Evolutionary conservation across 2,329 filamentous ascomycete species (phyloP).

Genomic region (Cercospora zeina): DNA sequence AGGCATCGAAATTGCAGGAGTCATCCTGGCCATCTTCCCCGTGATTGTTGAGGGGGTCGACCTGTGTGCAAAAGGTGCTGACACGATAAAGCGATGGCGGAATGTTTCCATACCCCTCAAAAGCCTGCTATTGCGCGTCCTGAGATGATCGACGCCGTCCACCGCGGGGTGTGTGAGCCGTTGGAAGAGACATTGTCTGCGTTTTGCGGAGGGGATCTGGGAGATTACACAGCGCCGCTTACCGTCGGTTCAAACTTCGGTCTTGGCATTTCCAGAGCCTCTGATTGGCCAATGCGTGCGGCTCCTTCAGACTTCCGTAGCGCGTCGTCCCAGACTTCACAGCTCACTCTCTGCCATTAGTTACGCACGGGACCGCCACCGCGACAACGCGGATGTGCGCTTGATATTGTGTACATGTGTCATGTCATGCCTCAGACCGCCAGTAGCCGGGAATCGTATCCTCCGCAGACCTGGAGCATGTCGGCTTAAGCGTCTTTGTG

Average conservation of each 20-base stretch:
- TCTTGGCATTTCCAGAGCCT: not conserved
- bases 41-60: not conserved
- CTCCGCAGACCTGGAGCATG: not conserved
- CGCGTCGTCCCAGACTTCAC: not conserved
- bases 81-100: not conserved
- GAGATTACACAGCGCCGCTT: not conserved
- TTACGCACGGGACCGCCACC: not conserved
- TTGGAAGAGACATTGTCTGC: not conserved
- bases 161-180: not conserved
- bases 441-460: not conserved
- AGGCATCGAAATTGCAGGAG: not conserved
- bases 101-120: not conserved
- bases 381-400: not conserved
- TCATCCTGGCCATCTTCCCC: not conserved
- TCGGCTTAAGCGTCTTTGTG: conserved; percentile 16
- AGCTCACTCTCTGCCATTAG: not conserved
- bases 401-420: not conserved
- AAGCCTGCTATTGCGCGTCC: not conserved
- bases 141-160: not conserved
- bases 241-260: conserved; percentile 4
- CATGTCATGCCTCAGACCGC: conserved; percentile 11
- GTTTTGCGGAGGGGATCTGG: not conserved
- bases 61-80: not conserved
- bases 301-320: not conserved
- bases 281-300: conserved; percentile 7